Evolutionary conservation across 192 early-diverging fungal species (phyloP).

Genomic region (Coemansia sp.): DNA sequence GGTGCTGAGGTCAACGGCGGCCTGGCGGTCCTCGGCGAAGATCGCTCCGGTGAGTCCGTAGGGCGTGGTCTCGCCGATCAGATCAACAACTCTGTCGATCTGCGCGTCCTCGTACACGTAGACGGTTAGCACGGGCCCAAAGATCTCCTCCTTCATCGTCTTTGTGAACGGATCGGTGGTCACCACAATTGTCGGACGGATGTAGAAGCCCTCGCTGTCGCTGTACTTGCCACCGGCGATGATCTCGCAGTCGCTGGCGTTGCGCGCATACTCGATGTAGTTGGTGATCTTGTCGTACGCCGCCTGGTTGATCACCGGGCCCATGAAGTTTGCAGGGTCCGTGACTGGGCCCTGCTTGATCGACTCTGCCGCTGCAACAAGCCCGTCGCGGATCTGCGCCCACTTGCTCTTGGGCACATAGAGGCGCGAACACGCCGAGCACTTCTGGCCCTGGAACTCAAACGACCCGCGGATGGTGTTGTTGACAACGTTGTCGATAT

Average conservation of each 20-base stretch:
- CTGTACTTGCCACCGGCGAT: conserved; percentile 89
- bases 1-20: conserved; percentile 71
- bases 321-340: conserved; percentile 83
- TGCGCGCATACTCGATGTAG: conserved; percentile 83
- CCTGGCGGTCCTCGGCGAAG: conserved; percentile 86
- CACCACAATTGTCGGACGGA: conserved; percentile 88
- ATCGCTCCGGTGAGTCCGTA: conserved; percentile 92
- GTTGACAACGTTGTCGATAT: conserved; percentile 75
- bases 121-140: conserved; percentile 93
- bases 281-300: conserved; percentile 92
- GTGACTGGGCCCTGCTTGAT: conserved; percentile 85
- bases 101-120: conserved; percentile 86
- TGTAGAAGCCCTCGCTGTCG: conserved; percentile 83
- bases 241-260: conserved; percentile 73
- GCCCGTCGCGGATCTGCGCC: conserved; percentile 67
- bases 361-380: conserved; percentile 67
- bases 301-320: conserved; percentile 90
- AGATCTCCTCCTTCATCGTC: conserved; percentile 95
- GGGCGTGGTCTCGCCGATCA: conserved; percentile 73
- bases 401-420: conserved; percentile 87
- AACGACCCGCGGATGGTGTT: conserved; percentile 92
- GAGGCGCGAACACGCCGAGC: conserved; percentile 89
- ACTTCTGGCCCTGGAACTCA: conserved; percentile 99
- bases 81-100: conserved; percentile 71
- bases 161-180: conserved; percentile 80